Evolutionary conservation across 1,139 yeast genomes (phyloP).

Genomic region (Suhomyces wounanorum): DNA sequence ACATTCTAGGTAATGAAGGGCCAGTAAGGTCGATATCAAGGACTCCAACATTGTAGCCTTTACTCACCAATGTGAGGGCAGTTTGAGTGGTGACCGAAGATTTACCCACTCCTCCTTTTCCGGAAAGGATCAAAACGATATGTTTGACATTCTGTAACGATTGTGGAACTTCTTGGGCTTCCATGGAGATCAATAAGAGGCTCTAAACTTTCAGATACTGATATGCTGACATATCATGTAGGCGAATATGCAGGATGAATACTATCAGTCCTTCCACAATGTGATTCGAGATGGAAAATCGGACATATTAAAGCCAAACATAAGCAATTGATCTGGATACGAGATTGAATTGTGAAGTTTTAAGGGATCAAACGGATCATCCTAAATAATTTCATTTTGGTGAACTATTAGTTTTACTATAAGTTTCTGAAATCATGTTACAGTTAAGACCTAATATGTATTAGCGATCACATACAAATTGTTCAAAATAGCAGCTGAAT

Average conservation of each 20-base stretch:
- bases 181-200: constrained; percentile 5
- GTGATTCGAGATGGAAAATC: no score
- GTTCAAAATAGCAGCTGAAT: no score
- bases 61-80: constrained; percentile 70
- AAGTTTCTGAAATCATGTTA: no score
- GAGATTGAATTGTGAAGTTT: no score
- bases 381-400: no score
- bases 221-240: background rate
- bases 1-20: constrained; percentile 95
- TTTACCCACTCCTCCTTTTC: constrained; percentile 78
- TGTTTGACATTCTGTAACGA: constrained; percentile 70
- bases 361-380: no score
- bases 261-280: no score
- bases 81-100: constrained; percentile 93
- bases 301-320: no score
- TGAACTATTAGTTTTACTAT: no score
- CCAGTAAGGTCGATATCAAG: constrained; percentile 95
- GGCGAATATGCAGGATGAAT: background rate
- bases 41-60: constrained; percentile 84
- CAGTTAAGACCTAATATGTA: no score
- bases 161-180: constrained; percentile 41
- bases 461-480: no score
- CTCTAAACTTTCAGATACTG: background rate
- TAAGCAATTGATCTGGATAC: no score
- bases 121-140: constrained; percentile 49